Evolutionary conservation across 495 filamentous ascomycete species (phyloP).

Genomic region (Trichocladium uniseriatum): DNA sequence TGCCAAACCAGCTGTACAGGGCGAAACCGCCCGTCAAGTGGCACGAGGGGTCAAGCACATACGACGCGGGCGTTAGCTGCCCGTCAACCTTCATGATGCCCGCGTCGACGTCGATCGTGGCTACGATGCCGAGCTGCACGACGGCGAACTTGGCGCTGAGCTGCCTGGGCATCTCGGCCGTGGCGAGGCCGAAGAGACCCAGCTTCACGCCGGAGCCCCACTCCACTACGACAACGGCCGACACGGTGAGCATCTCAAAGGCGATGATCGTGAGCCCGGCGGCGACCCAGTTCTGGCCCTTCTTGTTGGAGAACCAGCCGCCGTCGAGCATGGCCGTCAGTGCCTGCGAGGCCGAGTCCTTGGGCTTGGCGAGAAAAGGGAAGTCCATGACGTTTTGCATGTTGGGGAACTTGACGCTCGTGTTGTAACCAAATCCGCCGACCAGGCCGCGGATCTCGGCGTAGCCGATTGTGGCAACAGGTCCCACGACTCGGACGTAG

Average conservation of each 20-base stretch:
- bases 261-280: constrained; percentile 34
- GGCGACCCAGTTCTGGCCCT: constrained; percentile 32
- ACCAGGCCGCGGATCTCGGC: constrained; percentile 32
- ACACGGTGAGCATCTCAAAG: constrained; percentile 39
- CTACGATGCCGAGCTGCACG: constrained; percentile 36
- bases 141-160: constrained; percentile 21
- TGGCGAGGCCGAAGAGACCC: constrained; percentile 32
- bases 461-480: constrained; percentile 34
- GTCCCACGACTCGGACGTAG: constrained; percentile 35
- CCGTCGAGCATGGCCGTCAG: constrained; percentile 15
- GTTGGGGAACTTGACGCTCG: constrained; percentile 22
- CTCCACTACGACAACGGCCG: constrained; percentile 30
- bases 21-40: constrained; percentile 43
- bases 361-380: constrained; percentile 24
- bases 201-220: constrained; percentile 25
- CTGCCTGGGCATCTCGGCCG: not conserved
- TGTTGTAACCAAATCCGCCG: constrained; percentile 42
- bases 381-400: constrained; percentile 28
- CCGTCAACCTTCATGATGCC: constrained; percentile 35
- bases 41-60: constrained; percentile 33
- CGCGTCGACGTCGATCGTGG: constrained; percentile 26
- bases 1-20: constrained; percentile 39
- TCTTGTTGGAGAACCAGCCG: constrained; percentile 15
- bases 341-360: not conserved
- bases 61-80: constrained; percentile 35